Conservation (phyloP, 2,329 filamentous ascomycete genomes). For the Endoconidiophora polonica region DNA sequence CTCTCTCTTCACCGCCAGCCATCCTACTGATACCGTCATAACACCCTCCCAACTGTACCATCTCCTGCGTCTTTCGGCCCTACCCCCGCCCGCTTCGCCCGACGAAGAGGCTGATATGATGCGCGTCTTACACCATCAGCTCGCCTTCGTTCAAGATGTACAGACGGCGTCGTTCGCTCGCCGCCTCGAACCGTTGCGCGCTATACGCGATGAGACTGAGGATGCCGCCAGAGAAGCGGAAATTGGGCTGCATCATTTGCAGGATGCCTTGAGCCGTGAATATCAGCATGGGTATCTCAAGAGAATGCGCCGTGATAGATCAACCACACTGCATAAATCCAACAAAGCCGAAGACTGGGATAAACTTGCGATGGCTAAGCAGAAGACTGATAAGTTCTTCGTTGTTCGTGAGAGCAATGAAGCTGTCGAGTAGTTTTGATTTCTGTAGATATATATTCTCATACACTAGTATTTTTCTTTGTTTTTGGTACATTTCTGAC, state of each 20-base stretch:
- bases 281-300: conserved; percentile 38
- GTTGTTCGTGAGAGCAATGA: conserved; percentile 50
- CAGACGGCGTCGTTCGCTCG: conserved; percentile 52
- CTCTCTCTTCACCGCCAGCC: conserved; percentile 28
- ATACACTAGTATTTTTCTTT: too few species aligned
- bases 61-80: conserved; percentile 73
- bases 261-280: conserved; percentile 41
- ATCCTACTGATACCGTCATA: conserved; percentile 37
- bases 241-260: conserved; percentile 40
- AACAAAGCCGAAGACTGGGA: conserved; percentile 45
- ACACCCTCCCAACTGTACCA: conserved; percentile 34
- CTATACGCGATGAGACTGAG: conserved; percentile 65
- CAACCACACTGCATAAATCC: too few species aligned
- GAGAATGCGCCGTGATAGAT: conserved; percentile 20
- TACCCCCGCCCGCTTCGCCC: conserved; percentile 50
- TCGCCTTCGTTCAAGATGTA: conserved; percentile 79
- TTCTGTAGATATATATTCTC: too few species aligned
- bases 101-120: conserved; percentile 57
- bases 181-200: conserved; percentile 54
- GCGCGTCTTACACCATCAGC: conserved; percentile 57
- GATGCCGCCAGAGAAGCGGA: conserved; percentile 42
- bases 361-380: conserved; percentile 47
- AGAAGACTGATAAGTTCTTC: conserved; percentile 56
- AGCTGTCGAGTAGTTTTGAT: conserved; percentile 14
- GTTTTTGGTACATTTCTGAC: too few species aligned